Evolutionary conservation across 2,329 filamentous ascomycete species (phyloP), one percentile per base, ranked within the genome.

Genomic region (Lanzia echinophila): DNA sequence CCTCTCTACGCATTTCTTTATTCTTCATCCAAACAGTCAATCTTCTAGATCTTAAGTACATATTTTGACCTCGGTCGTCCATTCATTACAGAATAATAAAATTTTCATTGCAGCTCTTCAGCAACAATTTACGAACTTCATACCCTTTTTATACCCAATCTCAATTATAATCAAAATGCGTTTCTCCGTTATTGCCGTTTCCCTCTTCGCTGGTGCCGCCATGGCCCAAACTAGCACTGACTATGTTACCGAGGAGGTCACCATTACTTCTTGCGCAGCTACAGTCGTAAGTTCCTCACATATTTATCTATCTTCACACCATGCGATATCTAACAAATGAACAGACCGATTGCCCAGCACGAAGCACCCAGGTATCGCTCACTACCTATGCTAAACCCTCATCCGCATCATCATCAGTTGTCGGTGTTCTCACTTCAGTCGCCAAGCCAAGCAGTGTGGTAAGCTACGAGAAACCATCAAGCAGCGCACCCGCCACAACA

Each of bases 1-100:
- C 48, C 32, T 50, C 49, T n/a, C 48, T 50, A 31, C 17, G 44
- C 36, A 46, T 52, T 49, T 57, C 28, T 24, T 22, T 42, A 57
- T 34, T 62, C 62, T 52, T 46, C 60, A 63, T 59, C 61, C 59
- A 55, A 62, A 58, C 55, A 56, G 53, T 50, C 58, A 48, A 50
- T 32, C 54, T 39, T 60, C 54, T 44, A 58, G 46, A 54, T 53
- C 33, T 54, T 12, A 44, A 44, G 52, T 41, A 55, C 48, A 48
- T 33, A 53, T 45, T 56, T 64, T 65, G 64, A 67, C 65, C 63
- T 61, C 62, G 64, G 65, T 66, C 64, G 63, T 65, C 62, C 63
- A 65, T 63, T 66, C 65, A 65, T 66, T 61, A 58, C 47, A 63
- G 55, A 64, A 61, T 17, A 48, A 32, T 42, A 34, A 49, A 45